phyloP scores from a whole-genome alignment of 805 yeast species.

The Teunomyces pallodes region DNA sequence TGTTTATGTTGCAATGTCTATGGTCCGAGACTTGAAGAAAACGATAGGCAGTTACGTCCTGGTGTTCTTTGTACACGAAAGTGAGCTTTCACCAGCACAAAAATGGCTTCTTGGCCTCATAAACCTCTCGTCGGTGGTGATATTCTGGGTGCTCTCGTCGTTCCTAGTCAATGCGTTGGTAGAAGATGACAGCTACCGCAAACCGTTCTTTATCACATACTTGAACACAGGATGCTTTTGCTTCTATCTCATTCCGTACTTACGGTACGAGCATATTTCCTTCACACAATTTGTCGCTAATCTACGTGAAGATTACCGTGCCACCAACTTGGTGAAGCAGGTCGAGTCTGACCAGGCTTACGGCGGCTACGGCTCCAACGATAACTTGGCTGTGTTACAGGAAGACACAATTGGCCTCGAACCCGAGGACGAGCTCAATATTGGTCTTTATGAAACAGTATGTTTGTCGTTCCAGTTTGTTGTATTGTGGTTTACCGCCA shows the following conservation, averaged over 20 bases:
- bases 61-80: constrained; percentile 21
- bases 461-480: constrained; percentile 77
- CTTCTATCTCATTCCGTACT: constrained; percentile 68
- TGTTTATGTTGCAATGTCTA: neutral
- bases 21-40: neutral
- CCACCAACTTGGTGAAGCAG: neutral
- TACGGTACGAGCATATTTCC: constrained; percentile 26
- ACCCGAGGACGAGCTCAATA: constrained; percentile 12
- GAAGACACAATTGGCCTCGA: neutral
- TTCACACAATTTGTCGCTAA: constrained; percentile 20
- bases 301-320: constrained; percentile 21
- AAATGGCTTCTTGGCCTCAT: constrained; percentile 79
- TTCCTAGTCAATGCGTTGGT: constrained; percentile 78
- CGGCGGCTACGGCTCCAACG: constrained; percentile 22
- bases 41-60: constrained; percentile 6
- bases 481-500: constrained; percentile 86
- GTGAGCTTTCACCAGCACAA: constrained; percentile 27
- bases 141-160: constrained; percentile 89
- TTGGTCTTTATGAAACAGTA: constrained; percentile 63
- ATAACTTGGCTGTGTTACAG: constrained; percentile 14
- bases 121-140: constrained; percentile 70
- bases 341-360: constrained; percentile 23
- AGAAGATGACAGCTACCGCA: constrained; percentile 66
- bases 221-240: constrained; percentile 83
- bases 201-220: constrained; percentile 92